Percentiles rank a stretch among this genome's conserved stretches.
These are phyloP conservation scores for Davidsoniella eucalypti DNA, from an alignment of 2,329 filamentous ascomycete genomes.

Conservation along the genomic window DNA sequence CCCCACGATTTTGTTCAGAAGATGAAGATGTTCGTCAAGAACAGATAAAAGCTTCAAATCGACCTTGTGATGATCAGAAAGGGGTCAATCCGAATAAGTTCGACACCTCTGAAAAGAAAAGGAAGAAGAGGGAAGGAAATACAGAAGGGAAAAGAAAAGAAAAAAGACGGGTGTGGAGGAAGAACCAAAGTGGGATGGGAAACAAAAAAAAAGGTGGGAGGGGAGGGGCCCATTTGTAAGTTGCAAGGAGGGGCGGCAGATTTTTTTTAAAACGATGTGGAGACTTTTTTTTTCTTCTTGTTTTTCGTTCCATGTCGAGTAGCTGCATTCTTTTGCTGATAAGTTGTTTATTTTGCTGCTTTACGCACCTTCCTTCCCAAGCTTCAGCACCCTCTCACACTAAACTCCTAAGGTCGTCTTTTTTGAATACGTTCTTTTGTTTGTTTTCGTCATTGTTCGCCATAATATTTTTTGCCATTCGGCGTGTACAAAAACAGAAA, in stretches of 20 bases:
- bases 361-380: too few species aligned
- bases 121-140: constrained; percentile 10
- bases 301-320: background rate
- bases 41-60: constrained; percentile 4
- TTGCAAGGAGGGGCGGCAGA: constrained; percentile 11
- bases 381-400: too few species aligned
- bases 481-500: too few species aligned
- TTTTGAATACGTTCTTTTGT: too few species aligned
- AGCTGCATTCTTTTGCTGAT: background rate
- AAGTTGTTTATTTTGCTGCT: background rate
- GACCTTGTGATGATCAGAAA: constrained; percentile 8
- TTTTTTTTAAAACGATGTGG: constrained; percentile 3
- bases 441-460: too few species aligned
- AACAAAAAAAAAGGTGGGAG: constrained; percentile 1
- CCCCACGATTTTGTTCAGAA: constrained; percentile 14
- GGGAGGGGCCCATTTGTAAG: constrained; percentile 10
- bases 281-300: background rate
- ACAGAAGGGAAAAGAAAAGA: constrained; percentile 1
- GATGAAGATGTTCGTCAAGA: constrained; percentile 7
- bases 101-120: constrained; percentile 11
- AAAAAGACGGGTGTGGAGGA: background rate
- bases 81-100: constrained; percentile 12
- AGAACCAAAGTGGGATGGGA: constrained; percentile 8
- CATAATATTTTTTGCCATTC: too few species aligned
- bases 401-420: too few species aligned